Evolutionary conservation across 441 rosid species (phyloP), one percentile per base, ranked within the genome.

Genomic region (Pelargonium fulgidum): DNA sequence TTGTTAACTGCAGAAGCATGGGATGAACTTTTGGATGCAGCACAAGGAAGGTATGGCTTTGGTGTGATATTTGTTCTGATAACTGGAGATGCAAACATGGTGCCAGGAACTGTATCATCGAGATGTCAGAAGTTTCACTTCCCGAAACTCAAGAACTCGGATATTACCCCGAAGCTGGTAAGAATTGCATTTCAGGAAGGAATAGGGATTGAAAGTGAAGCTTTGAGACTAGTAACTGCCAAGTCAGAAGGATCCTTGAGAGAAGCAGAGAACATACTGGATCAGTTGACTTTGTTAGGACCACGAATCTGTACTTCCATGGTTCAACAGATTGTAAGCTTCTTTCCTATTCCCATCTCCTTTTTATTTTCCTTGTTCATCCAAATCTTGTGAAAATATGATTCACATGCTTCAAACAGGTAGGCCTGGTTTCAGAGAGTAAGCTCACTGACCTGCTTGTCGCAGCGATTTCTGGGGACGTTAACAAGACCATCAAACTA

Each of bases 231-330:
- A 62, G 71, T 73, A 22, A 24, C 45, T 56, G 72, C 75, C 1
- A 73, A 77, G 67, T 67, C 77, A 14, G 70, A 59, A 22, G 81
- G 81, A 71, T 77, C 81, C 62, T 63, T 77, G 59, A 68, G 75
- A 64, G 77, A 77, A 77, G 81, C 81, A 33, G 81, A 77, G 69
- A 77, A 68, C 54, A 70, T 67, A 12, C 48, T 73, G 65, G 75
- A 77, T 50, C 81, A 77, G 66, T 26, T 77, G 68, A 67, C 70
- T 63, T 74, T 70, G 54, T 47, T 77, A 47, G 81, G 72, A 17
- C 66, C 56, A 67, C 71, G 73, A 63, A 69, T 77, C 65, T 69
- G 68, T 12, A 70, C 67, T 48, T 70, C 81, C 36, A 65, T 70
- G 75, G 77, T 74, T 12, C 81, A 73, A 68, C 77, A 77, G 66